These are phyloP conservation scores for Lomentospora prolificans DNA, from an alignment of 2,329 filamentous ascomycete genomes.

Conservation along the genomic window DNA sequence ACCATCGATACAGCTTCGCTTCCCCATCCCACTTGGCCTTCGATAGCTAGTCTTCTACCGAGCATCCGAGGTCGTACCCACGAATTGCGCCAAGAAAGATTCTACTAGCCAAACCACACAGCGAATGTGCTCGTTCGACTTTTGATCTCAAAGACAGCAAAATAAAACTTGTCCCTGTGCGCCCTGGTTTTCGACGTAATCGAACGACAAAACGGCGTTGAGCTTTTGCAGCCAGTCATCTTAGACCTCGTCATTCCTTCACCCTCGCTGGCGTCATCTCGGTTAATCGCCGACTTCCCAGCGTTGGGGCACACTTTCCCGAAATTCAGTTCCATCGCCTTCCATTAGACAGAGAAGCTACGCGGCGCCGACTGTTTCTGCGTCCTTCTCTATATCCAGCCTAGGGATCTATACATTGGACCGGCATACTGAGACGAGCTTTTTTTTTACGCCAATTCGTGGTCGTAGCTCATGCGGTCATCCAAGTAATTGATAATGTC, in stretches of 20 bases:
- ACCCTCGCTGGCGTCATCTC: neutral
- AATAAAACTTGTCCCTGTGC: neutral
- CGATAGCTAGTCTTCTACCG: neutral
- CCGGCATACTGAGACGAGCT: neutral
- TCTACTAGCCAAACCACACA: too few species aligned
- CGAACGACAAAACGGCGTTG: neutral
- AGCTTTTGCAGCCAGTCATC: neutral
- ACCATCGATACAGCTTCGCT: neutral
- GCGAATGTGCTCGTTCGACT: neutral
- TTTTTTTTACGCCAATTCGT: neutral
- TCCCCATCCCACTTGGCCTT: neutral
- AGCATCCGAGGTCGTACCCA: neutral
- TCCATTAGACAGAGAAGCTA: neutral
- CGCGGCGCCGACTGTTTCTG: neutral
- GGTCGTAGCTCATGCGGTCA: constrained; percentile 30
- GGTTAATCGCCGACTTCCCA: neutral
- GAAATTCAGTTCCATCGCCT: neutral
- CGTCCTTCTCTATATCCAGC: neutral
- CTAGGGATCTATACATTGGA: neutral
- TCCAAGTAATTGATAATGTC: constrained; percentile 85
- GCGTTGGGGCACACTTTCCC: neutral
- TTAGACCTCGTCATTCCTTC: neutral
- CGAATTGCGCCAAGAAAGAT: too few species aligned
- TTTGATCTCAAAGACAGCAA: neutral
- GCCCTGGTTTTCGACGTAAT: neutral